Conservation (phyloP, 345 rosid genomes). For the Hevea brasiliensis region DNA sequence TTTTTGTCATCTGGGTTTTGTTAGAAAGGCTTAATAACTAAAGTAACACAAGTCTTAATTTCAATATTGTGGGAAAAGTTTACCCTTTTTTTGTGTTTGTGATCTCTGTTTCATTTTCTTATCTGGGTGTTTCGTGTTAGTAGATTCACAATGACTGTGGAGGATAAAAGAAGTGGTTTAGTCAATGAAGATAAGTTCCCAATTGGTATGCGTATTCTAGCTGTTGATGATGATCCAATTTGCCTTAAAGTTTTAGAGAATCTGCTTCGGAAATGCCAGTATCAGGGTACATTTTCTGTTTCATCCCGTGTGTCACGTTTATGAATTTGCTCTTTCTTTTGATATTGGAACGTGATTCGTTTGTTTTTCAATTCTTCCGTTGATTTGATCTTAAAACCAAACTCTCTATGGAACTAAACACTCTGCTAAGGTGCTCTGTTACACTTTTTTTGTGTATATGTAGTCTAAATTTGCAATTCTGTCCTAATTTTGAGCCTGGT, state of each 20-base stretch:
- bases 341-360: background rate
- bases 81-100: conserved; percentile 8
- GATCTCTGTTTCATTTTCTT: background rate
- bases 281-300: conserved; percentile 46
- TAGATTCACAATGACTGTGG: conserved; percentile 40
- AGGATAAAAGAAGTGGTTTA: conserved; percentile 28
- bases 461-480: background rate
- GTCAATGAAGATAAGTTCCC: conserved; percentile 46
- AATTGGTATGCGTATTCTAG: conserved; percentile 60
- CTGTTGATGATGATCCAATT: conserved; percentile 67
- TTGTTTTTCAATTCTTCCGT: background rate
- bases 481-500: background rate
- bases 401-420: background rate
- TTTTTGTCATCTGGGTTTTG: conserved; percentile 26
- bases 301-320: background rate
- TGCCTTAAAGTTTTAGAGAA: conserved; percentile 59
- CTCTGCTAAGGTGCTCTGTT: background rate
- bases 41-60: background rate
- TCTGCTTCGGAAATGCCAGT: conserved; percentile 59
- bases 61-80: background rate
- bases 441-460: background rate
- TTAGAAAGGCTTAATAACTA: conserved; percentile 12
- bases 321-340: background rate
- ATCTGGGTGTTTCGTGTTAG: background rate
- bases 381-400: background rate